A percentile compares a stretch with the other conserved stretches of the same genome.
Evolutionary conservation across 2,329 filamentous ascomycete genomes (phyloP).

Genomic region (Nemania sp.): DNA sequence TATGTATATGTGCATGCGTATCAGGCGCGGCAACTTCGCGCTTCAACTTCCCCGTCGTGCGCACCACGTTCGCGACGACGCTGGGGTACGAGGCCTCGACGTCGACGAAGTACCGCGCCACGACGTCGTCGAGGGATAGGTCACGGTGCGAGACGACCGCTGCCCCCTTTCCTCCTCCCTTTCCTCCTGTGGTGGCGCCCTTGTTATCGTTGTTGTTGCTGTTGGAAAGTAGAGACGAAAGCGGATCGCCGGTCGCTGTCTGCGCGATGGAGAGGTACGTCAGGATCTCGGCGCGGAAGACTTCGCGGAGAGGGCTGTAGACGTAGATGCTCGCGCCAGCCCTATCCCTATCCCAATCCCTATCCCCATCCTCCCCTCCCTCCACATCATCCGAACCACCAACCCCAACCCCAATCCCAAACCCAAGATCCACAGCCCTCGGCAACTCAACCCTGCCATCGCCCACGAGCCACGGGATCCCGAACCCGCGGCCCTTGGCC

Average conservation of each 20-base stretch:
- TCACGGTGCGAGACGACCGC: conserved; percentile 68
- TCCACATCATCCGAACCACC: neutral
- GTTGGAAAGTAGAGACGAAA: conserved; percentile 1
- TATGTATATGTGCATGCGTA: neutral
- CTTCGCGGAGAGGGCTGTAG: conserved; percentile 81
- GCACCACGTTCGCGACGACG: conserved; percentile 93
- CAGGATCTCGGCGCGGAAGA: conserved; percentile 78
- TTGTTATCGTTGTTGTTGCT: neutral
- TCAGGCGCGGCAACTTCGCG: conserved; percentile 34
- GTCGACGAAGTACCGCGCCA: conserved; percentile 83
- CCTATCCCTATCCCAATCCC: neutral
- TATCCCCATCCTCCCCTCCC: neutral
- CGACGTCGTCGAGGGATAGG: conserved; percentile 87
- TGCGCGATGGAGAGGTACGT: conserved; percentile 63
- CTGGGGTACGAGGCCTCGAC: conserved; percentile 86
- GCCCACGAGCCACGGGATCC: conserved; percentile 77
- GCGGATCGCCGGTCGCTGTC: neutral
- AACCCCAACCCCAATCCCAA: too few relatives aligned
- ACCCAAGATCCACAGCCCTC: neutral
- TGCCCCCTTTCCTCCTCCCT: too few relatives aligned
- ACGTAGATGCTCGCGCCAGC: conserved; percentile 46
- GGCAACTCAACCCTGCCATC: conserved; percentile 62
- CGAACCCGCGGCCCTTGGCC: conserved; percentile 85
- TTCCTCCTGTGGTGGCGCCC: too few relatives aligned
- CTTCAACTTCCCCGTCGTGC: conserved; percentile 82